Evolutionary conservation across 2,329 filamentous ascomycete species (phyloP), one percentile per base, ranked within the genome.

Genomic region (Pleurostoma richardsiae): DNA sequence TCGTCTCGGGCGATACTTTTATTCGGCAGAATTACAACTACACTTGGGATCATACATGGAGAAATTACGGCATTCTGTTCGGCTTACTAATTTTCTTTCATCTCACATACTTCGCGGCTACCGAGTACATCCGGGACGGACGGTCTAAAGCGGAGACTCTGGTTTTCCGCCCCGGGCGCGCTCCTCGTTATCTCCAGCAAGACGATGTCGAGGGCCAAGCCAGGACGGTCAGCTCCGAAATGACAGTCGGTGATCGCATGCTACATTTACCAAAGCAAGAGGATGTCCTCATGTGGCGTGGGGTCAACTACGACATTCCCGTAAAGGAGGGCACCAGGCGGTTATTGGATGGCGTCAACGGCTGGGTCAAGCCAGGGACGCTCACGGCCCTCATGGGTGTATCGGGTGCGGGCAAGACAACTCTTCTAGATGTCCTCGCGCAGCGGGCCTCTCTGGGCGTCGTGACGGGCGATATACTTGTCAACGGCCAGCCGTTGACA

Each of bases 351-450:
- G 73, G 86, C 43, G 83, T 90, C 3, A 82, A 88, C 57, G 86
- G 86, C 5, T 90, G 84, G 82, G 85, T 90, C 47, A 86, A 87
- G 60, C 86, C 86, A 6, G 86, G 86, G 39, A 85, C 83, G 11
- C 33, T 36, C 8, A 36, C 33, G 8, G 33, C 33, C 8, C 33
- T 36, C 8, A 8, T 71, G 69, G 77, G 85, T 62, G 83, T 85
- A 5, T 84, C 81, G 41, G 85, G 86, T 52, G 86, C 86, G 28
- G 86, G 86, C 39, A 90, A 90, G 60, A 90, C 86, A 0, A 89
- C 86, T 2, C 72, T 90, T 10, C 69, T 90, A 19, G 84, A 90
- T 61, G 83, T 85, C 4, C 74, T 90, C 40, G 86, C 86, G 11
- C 84, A 79, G 39, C 82, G 86, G 56, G 81, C 84, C 3, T 88